Percentiles rank a stretch among this genome's conserved stretches.
Conservation (phyloP, 331 rosid species). For the Erythrophleum ivorense region DNA sequence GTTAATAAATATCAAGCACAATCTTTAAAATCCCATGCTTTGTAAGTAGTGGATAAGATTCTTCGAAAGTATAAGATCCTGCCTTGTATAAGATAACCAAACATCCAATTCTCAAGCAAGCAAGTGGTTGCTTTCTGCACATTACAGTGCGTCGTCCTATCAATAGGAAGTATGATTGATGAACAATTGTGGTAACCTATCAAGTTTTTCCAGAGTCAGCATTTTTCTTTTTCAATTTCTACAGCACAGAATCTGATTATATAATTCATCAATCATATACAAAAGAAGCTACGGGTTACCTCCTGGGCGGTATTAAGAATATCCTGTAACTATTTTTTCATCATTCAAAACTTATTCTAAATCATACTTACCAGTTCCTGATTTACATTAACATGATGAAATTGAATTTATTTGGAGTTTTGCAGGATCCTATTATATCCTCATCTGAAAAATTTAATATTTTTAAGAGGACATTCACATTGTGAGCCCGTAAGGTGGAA, state of each 20-base stretch:
- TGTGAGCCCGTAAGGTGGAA: constrained; percentile 41
- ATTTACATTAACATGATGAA: constrained; percentile 7
- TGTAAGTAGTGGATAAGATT: background rate
- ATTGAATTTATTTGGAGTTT: constrained; percentile 1
- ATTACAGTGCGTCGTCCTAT: background rate
- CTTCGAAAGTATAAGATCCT: background rate
- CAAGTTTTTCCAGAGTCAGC: background rate
- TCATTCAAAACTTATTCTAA: background rate
- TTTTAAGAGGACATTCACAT: constrained; percentile 37
- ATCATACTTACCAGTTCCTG: background rate
- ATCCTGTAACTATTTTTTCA: background rate
- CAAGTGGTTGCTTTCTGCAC: background rate
- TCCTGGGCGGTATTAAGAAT: background rate
- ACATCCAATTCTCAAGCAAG: background rate
- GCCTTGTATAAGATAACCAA: background rate
- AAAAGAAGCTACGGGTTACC: background rate
- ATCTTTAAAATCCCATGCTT: background rate
- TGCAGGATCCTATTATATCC: constrained; percentile 73
- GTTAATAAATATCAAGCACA: background rate
- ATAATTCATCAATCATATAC: background rate
- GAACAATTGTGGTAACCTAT: background rate
- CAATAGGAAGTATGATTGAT: background rate
- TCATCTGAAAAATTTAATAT: constrained; percentile 64
- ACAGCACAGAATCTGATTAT: constrained; percentile 5
- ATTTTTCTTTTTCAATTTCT: background rate